Evolutionary conservation across 129 eudicot genomes (phyloP).

Genomic region (Tanacetum coccineum): DNA sequence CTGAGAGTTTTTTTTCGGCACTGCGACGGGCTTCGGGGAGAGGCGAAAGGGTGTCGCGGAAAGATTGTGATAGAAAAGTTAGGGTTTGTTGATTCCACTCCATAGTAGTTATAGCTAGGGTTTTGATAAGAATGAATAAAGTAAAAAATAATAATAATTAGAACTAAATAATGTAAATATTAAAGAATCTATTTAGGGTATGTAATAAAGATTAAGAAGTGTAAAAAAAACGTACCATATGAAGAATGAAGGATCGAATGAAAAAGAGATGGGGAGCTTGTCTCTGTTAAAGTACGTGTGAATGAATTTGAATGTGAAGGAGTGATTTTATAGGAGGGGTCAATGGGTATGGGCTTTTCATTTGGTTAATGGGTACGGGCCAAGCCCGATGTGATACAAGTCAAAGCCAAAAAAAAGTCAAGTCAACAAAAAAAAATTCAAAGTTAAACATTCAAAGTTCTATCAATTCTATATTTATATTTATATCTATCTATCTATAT

Average conservation of each 20-base stretch:
- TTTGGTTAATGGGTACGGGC: too few relatives aligned
- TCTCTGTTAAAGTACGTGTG: too few relatives aligned
- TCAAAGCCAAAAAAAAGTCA: too few relatives aligned
- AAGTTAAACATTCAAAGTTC: too few relatives aligned
- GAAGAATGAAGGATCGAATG: neutral
- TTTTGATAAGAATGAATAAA: constrained; percentile 12
- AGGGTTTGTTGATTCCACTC: constrained; percentile 78
- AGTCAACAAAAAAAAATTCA: too few relatives aligned
- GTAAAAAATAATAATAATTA: neutral
- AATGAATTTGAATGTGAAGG: constrained; percentile 18
- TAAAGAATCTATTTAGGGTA: neutral
- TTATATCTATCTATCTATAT: too few relatives aligned
- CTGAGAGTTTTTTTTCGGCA: constrained; percentile 71
- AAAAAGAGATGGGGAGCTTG: neutral
- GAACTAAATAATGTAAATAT: neutral
- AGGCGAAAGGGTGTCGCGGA: constrained; percentile 83
- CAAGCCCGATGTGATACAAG: too few relatives aligned
- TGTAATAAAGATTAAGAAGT: neutral
- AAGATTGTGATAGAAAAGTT: constrained; percentile 64
- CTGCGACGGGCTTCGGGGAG: constrained; percentile 71
- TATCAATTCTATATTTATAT: too few relatives aligned
- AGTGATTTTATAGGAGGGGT: constrained; percentile 23
- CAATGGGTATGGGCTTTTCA: constrained; percentile 13
- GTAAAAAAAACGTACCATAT: constrained; percentile 12
- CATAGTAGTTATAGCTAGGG: constrained; percentile 37